phyloP scores from a whole-genome alignment of 441 rosid species.

The Bocquillonia castaneifolia region DNA sequence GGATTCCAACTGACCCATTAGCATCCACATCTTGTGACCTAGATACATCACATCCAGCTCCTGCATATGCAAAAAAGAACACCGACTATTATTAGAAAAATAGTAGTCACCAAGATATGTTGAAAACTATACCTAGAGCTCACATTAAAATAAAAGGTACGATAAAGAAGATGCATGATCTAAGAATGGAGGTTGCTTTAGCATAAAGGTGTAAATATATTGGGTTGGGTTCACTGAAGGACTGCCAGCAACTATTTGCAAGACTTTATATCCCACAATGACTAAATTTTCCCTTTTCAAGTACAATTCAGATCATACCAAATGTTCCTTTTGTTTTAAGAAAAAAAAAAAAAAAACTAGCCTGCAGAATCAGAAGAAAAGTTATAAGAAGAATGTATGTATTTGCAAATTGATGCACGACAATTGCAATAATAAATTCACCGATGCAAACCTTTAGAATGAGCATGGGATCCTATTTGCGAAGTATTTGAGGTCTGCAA shows the following conservation, averaged over 20 bases:
- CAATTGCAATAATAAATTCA: neutral
- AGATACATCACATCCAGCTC: slow-evolving; percentile 32
- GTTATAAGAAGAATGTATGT: neutral
- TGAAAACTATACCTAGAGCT: slow-evolving; percentile 6
- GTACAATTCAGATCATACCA: neutral
- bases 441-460: slow-evolving; percentile 53
- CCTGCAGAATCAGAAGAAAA: neutral
- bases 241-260: neutral
- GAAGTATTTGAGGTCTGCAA: slow-evolving; percentile 44
- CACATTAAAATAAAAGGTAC: neutral
- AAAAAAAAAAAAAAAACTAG: too few relatives aligned
- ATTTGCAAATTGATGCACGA: neutral
- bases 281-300: slow-evolving; percentile 6
- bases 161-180: neutral
- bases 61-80: slow-evolving; percentile 31
- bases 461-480: slow-evolving; percentile 46
- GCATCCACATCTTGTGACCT: slow-evolving; percentile 35
- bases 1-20: slow-evolving; percentile 27
- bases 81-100: slow-evolving; percentile 1
- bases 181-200: neutral
- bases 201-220: neutral
- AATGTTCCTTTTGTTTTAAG: too few relatives aligned
- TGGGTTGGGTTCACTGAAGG: neutral
- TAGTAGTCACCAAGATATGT: neutral
- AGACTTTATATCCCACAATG: too few relatives aligned